These are phyloP conservation scores for Thielaviopsis euricoi DNA, from an alignment of 2,329 filamentous ascomycete genomes.

Conservation along the genomic window DNA sequence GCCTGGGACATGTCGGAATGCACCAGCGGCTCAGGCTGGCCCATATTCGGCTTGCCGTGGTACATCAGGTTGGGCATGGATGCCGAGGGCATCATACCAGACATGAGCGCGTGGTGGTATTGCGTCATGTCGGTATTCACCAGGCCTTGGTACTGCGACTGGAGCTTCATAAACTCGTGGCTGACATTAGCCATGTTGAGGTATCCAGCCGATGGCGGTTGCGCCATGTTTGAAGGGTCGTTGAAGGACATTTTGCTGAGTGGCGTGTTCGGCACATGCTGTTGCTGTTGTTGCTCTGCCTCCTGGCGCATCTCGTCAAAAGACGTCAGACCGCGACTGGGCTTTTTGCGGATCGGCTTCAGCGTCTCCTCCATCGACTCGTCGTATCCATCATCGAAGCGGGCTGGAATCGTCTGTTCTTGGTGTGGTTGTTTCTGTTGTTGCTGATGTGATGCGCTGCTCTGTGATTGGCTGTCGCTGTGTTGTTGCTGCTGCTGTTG, in stretches of 20 bases:
- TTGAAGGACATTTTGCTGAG: conserved; percentile 26
- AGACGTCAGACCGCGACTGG: conserved; percentile 29
- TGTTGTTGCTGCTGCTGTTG: conserved; percentile 2
- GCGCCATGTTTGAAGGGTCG: conserved; percentile 20
- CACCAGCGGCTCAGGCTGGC: not conserved
- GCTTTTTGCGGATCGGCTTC: conserved; percentile 32
- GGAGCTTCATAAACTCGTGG: conserved; percentile 27
- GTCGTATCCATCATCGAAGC: conserved; percentile 46
- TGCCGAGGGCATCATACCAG: conserved; percentile 7
- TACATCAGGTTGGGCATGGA: conserved; percentile 7
- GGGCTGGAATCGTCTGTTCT: conserved; percentile 24
- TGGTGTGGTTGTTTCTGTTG: conserved; percentile 13
- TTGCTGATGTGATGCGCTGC: not conserved
- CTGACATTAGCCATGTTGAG: conserved; percentile 34
- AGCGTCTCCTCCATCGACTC: conserved; percentile 52
- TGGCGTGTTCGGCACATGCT: conserved; percentile 9
- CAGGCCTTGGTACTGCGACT: conserved; percentile 11
- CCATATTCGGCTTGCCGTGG: not conserved
- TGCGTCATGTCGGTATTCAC: conserved; percentile 8
- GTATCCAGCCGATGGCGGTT: conserved; percentile 37
- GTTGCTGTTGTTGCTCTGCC: conserved; percentile 27
- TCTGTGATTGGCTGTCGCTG: not conserved
- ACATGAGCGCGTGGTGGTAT: conserved; percentile 10
- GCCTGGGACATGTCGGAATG: not conserved
- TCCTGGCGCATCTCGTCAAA: conserved; percentile 44